Evolutionary conservation across 768 basidiomycete genomes (phyloP).

Genomic region (Boletales sp.): DNA sequence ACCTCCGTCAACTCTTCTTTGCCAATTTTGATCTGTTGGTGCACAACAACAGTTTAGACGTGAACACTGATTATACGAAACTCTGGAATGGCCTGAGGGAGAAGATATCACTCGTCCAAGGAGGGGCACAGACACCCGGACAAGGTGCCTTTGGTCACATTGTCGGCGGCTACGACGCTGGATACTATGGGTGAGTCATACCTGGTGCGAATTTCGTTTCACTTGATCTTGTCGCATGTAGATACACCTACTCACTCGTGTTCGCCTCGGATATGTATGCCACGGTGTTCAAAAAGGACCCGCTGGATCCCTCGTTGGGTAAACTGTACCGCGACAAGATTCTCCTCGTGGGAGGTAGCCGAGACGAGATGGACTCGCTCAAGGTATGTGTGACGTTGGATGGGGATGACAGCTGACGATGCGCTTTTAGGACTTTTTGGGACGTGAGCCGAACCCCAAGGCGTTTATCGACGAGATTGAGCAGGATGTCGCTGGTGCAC

Average conservation of each 20-base stretch:
- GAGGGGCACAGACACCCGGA: constrained; percentile 54
- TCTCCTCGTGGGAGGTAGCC: constrained; percentile 62
- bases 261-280: constrained; percentile 60
- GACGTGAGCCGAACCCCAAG: constrained; percentile 66
- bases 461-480: constrained; percentile 66
- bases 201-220: too few species aligned
- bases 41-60: constrained; percentile 40
- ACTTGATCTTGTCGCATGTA: not conserved
- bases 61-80: constrained; percentile 61
- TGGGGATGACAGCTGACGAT: not conserved
- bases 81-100: constrained; percentile 77
- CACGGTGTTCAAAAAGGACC: constrained; percentile 79
- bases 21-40: constrained; percentile 32
- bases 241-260: constrained; percentile 73
- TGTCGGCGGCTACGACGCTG: constrained; percentile 66
- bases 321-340: constrained; percentile 73
- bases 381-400: constrained; percentile 39
- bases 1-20: constrained; percentile 71
- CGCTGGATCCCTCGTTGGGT: constrained; percentile 66
- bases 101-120: constrained; percentile 65
- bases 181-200: constrained; percentile 54
- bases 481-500: constrained; percentile 33
- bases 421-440: constrained; percentile 63
- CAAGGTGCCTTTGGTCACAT: constrained; percentile 78
- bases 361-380: constrained; percentile 76